Percentiles rank a stretch among this genome's conserved stretches.
phyloP scores from a whole-genome alignment of 768 basidiomycete genomes.

The Hericium coralloides region DNA sequence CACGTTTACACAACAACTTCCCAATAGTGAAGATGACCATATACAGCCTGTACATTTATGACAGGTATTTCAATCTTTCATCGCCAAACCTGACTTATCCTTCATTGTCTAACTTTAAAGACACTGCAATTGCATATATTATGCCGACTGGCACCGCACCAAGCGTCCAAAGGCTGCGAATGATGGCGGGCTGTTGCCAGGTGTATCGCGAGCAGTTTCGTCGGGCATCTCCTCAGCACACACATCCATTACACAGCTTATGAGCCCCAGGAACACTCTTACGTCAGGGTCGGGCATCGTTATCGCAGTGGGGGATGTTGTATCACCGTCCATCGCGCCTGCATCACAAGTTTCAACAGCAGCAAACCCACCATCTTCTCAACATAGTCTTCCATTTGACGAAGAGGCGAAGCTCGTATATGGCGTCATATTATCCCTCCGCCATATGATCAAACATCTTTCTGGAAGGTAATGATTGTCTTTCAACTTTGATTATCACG shows the following conservation, averaged over 20 bases:
- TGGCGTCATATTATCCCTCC: constrained; percentile 83
- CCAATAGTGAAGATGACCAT: constrained; percentile 56
- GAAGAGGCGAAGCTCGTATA: constrained; percentile 98
- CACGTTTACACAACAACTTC: too few relatives aligned
- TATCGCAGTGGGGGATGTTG: constrained; percentile 41
- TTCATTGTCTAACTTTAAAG: constrained; percentile 27
- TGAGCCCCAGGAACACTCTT: constrained; percentile 60
- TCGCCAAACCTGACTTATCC: not conserved
- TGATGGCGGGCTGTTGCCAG: constrained; percentile 60
- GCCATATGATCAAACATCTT: constrained; percentile 93
- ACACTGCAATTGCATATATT: constrained; percentile 89
- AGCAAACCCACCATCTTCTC: constrained; percentile 21
- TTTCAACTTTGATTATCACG: constrained; percentile 8
- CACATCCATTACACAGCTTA: constrained; percentile 25
- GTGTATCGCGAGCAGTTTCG: constrained; percentile 66
- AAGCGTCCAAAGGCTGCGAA: constrained; percentile 63
- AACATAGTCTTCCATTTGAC: constrained; percentile 71
- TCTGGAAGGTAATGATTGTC: constrained; percentile 57
- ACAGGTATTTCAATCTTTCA: constrained; percentile 41
- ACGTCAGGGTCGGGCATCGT: constrained; percentile 57
- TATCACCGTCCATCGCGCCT: constrained; percentile 26
- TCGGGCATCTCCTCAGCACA: constrained; percentile 23
- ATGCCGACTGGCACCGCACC: constrained; percentile 90
- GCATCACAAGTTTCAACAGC: constrained; percentile 25
- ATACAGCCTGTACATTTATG: constrained; percentile 88